Evolutionary conservation across 306 rosid genomes (phyloP).

Genomic region (Mimosa bimucronata): DNA sequence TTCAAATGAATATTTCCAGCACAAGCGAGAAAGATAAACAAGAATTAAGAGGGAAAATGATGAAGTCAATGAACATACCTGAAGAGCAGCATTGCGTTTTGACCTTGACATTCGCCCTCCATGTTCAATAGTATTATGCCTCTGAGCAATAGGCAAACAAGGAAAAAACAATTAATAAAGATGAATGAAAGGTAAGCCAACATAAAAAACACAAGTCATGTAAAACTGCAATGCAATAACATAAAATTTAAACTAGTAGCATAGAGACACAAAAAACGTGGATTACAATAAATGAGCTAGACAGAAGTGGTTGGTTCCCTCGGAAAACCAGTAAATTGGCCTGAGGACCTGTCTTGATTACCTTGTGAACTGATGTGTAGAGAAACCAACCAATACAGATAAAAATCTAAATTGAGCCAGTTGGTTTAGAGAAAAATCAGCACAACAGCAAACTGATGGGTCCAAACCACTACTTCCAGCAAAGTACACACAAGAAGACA

Average conservation of each 20-base stretch:
- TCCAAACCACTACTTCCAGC: neutral
- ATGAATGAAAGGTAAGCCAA: slow-evolving; percentile 22
- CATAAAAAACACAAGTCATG: slow-evolving; percentile 6
- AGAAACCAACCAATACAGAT: neutral
- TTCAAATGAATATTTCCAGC: slow-evolving; percentile 21
- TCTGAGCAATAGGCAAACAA: slow-evolving; percentile 51
- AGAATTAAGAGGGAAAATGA: neutral
- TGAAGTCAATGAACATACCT: slow-evolving; percentile 50
- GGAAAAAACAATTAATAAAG: slow-evolving; percentile 36
- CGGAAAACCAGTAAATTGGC: neutral
- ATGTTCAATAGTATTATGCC: slow-evolving; percentile 88
- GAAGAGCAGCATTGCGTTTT: slow-evolving; percentile 95
- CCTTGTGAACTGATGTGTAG: neutral
- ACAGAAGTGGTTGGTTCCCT: neutral
- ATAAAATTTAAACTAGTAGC: slow-evolving; percentile 27
- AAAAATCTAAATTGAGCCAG: neutral
- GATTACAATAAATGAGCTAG: neutral
- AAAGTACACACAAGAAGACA: neutral
- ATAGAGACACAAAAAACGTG: slow-evolving; percentile 25
- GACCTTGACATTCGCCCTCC: slow-evolving; percentile 97
- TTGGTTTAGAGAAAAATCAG: neutral
- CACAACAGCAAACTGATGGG: neutral
- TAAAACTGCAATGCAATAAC: neutral
- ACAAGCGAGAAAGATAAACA: slow-evolving; percentile 19
- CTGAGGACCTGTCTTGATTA: neutral